Evolutionary conservation across 2,329 filamentous ascomycete species (phyloP), one percentile per base, ranked within the genome.

Genomic region (Colletotrichum sp.): DNA sequence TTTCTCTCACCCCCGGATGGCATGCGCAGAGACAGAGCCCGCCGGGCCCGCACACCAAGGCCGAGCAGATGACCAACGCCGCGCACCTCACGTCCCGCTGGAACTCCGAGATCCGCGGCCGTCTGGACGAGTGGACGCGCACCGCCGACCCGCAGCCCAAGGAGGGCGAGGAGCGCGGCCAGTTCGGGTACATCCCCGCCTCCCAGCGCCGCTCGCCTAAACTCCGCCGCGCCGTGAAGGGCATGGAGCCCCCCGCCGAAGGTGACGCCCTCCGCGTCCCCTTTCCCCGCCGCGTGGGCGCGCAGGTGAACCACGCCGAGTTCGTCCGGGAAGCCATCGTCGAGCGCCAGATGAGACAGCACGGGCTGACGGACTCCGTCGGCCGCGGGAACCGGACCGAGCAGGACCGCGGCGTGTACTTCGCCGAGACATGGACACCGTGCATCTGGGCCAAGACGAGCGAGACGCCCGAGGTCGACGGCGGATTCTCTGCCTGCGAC

Each of bases 1-100:
- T 90, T 4, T 89, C 90, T 0, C 80, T 92, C 2, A 83, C 88
- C 0, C 90, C 91, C 0, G 90, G 88, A 2, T 92, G 90, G 88
- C 81, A 85, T 8, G 80, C 80, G 6, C 82, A 83, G 12, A 86
- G 90, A 4, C 85, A 86, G 0, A 69, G 80, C 3, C 86, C 89
- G 2, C 84, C 88, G 2, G 78, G 74, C 16, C 88, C 88, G 13
- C 89, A 90, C 78, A 87, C 83, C 16, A 84, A 85, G 49, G 85
- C 87, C 3, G 89, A 91, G 77, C 88, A 92, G 77, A 83, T 90
- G 79, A 89, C 89, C 74, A 91, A 91, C 76, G 89, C 90, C 3
- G 87, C 87, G 3, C 85, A 87, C 65, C 80, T 92, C 55, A 89
- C 89, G 1, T 80, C 80, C 11, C 82, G 84, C 15, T 92, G 90